Evolutionary conservation across 2,329 filamentous ascomycete species (phyloP), one percentile per base, ranked within the genome.

Genomic region (Ceratocystis albifundus): DNA sequence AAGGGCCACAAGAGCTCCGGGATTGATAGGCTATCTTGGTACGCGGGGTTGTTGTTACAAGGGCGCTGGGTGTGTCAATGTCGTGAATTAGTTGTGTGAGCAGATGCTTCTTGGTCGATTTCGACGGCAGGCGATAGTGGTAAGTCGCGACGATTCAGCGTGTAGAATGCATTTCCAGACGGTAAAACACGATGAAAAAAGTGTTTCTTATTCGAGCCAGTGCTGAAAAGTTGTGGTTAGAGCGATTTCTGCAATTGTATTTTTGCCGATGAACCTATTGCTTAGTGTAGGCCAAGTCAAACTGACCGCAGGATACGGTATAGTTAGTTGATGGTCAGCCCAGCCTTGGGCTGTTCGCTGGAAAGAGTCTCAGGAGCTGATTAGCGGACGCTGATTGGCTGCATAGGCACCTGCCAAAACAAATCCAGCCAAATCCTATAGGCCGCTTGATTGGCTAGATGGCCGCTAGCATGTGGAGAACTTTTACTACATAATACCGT

Each of bases 381-480:
- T 28, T 68, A 45, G 48, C 61, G 63, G 50, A 36, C 64, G 32
- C 25, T 68, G 61, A 68, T 68, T 68, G 67, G 67, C 36, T 61
- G 65, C 17, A 65, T 28, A 22, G n/a, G 61, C 25, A 41, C 50
- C 53, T 63, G 59, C 62, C 53, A 62, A 65, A 55, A 65, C 46
- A 65, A 67, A 41, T 15, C 17, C 1, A 62, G 12, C 28, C 45
- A 48, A 55, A 30, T 20, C 53, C 53, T 59, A 17, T 15, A 12
- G 22, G 28, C 25, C 4, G 15, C 25, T 30, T 59, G 53, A 59
- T 59, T 59, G 53, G 53, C 36, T 41, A 41, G 36, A 41, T 41
- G 36, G 10, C 10, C 32, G 36, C 36, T 25, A 28, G 36, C 15
- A 36, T 32, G n/a, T 59, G 53, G 25, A 30, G 25, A 32, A 32